Evolutionary conservation across 495 filamentous ascomycete species (phyloP), one percentile per base, ranked within the genome.

Genomic region (Terfezia boudieri): DNA sequence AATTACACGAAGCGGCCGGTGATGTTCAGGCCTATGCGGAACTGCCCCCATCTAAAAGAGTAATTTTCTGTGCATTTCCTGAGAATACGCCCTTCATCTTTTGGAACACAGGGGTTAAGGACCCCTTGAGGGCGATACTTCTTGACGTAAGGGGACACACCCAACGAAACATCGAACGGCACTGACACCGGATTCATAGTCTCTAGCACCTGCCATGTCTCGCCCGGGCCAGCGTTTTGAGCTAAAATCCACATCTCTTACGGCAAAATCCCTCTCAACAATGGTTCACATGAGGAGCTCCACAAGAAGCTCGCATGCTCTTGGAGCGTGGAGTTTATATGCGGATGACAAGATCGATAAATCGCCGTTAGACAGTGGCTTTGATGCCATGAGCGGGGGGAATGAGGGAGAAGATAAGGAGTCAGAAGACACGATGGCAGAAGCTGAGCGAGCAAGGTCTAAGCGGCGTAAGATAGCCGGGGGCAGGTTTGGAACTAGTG

Each of bases 251-350:
- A 87, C 83, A 5, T 75, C 70, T 16, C 63, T 94, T 23, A 73
- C 74, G 2, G 81, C 84, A 14, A 76, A 76, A 60, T 83, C 79
- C 53, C 68, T 94, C 4, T 67, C 72, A 11, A 76, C 80, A 1
- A 68, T 92, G 53, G 65, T 85, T 1, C 68, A 74, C 5, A 69
- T 80, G 17, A 73, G 83, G 3, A 86, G 86, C 6, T 67, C 77
- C 0, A 81, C 76, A 0, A 70, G 81, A 22, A 78, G 73, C 9
- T 83, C 81, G 59, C 70, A 71, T 4, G 80, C 84, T 3, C 76
- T 75, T 8, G 86, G 84, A 0, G 84, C 81, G 9, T 94, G 84
- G 74, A 74, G 80, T 53, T 72, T 86, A 5, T 94, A 90, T 59
- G 76, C 79, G 4, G 79, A 82, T 54, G 74, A 76, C 35, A 75